Evolutionary conservation across 345 rosid species (phyloP), one percentile per base, ranked within the genome.

Genomic region (Mercurialis annua): DNA sequence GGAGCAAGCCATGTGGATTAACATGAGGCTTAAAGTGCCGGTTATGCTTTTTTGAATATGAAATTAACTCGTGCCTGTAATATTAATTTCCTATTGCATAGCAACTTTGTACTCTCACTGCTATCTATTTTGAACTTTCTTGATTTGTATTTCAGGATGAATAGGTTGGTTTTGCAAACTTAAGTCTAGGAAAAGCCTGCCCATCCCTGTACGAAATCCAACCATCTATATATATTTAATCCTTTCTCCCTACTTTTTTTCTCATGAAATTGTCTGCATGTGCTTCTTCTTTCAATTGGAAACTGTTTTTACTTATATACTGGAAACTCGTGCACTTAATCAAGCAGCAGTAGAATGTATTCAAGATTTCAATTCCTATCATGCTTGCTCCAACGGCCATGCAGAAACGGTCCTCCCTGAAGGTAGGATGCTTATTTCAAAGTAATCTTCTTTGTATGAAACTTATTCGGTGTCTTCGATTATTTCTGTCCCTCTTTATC

Each of bases 91-190:
- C n/a, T n/a, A 64, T 42, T 15, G 8, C 43, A 29, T 51, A 34
- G n/a, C 56, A 38, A 31, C 55, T 56, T 49, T 54, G 52, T 54
- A 65, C 46, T 56, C 53, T 40, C 34, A n/a, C n/a, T n/a, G n/a
- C n/a, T n/a, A n/a, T n/a, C n/a, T n/a, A n/a, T 18, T 62, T 56
- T 51, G 12, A 69, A 76, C 57, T 50, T 57, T 48, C 18, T 18
- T 30, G 36, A 26, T 43, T 70, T 24, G 69, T 68, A 49, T 74
- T 73, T 66, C 85, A 93, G 98, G 88, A 83, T 53, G 87, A 87
- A 72, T 84, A 83, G 73, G 85, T 87, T 78, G 98, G 98, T 70
- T 93, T 90, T 82, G 97, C 98, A 47, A 90, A 90, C 71, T 51
- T 90, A 44, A 90, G 98, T 85, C 88, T 68, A 54, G 91, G 96